Evolutionary conservation across 768 basidiomycete genomes (phyloP), one percentile per base, ranked within the genome.

Genomic region (Galerina marginata): DNA sequence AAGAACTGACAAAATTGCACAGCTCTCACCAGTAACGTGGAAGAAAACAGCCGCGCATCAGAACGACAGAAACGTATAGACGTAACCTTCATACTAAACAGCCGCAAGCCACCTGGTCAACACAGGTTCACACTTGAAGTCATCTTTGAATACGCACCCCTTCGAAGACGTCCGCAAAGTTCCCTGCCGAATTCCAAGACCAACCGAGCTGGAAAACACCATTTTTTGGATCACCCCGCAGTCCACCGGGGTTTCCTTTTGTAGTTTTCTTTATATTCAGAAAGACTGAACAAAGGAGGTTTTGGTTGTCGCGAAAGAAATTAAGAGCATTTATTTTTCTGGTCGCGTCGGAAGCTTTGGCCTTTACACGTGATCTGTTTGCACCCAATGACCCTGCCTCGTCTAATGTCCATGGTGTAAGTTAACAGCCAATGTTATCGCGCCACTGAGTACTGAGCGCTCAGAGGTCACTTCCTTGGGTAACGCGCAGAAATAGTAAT

Each of bases 21-120:
- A 50, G 29, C 23, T 33, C 56, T 54, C 45, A 62, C 61, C 56
- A 43, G 51, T 38, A 62, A 37, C 2, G 48, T 6, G n/a, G 61
- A 58, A 14, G 61, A 62, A 43, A 62, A 62, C n/a, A 53, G 46
- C 14, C 56, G 50, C 9, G 52, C 53, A 20, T 62, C 42, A 2
- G 51, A 48, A 15, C 56, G 36, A 39, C 20, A 40, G 2, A 62
- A 20, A 23, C 56, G 42, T 45, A 58, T 49, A 36, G 44, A n/a
- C 15, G 25, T 33, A 4, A 16, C 33, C 16, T 53, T 36, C 25
- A 48, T 45, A 45, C 61, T 62, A 12, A 3, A 43, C 29, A 25
- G 15, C 2, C 11, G 25, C 11, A 7, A 25, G 3, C 12, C 29
- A 50, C 1, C 36, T n/a, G 15, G 7, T 47, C 16, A 54, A 26